These are phyloP conservation scores for Rhodotorula glutinis DNA, from an alignment of 1,284 basidiomycete genomes.

Conservation along the genomic window DNA sequence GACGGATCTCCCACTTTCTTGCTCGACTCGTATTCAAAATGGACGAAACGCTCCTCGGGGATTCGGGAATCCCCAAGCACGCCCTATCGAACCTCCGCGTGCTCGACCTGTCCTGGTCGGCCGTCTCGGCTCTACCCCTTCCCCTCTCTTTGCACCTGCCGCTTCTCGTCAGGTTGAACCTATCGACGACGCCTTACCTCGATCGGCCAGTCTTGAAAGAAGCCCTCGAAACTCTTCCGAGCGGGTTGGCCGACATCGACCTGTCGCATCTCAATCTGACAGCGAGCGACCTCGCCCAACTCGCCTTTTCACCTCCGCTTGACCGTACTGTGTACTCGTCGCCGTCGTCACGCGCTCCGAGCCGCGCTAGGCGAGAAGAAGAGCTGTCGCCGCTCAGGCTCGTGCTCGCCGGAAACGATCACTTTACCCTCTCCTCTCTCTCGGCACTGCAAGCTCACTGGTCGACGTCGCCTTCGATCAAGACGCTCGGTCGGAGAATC, in stretches of 20 bases:
- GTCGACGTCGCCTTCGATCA: not conserved
- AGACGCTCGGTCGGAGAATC: not conserved
- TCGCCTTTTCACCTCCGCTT: not conserved
- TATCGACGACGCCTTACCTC: slow-evolving; percentile 5
- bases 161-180: not conserved
- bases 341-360: no score
- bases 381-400: not conserved
- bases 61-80: not conserved
- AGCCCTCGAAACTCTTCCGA: slow-evolving; percentile 2
- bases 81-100: not conserved
- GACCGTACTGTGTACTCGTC: no score
- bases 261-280: slow-evolving; percentile 12
- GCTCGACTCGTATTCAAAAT: no score
- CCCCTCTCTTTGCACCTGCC: not conserved
- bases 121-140: slow-evolving; percentile 5
- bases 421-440: slow-evolving; percentile 10
- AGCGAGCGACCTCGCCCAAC: not conserved
- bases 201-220: not conserved
- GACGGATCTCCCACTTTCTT: not conserved
- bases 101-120: slow-evolving; percentile 20
- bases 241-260: slow-evolving; percentile 2
- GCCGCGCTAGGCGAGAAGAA: no score
- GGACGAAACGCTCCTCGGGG: not conserved
- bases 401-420: slow-evolving; percentile 14
- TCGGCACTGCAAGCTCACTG: not conserved